phyloP scores from a whole-genome alignment of 2,329 filamentous ascomycete species.

The Knoxdaviesia capensis region DNA sequence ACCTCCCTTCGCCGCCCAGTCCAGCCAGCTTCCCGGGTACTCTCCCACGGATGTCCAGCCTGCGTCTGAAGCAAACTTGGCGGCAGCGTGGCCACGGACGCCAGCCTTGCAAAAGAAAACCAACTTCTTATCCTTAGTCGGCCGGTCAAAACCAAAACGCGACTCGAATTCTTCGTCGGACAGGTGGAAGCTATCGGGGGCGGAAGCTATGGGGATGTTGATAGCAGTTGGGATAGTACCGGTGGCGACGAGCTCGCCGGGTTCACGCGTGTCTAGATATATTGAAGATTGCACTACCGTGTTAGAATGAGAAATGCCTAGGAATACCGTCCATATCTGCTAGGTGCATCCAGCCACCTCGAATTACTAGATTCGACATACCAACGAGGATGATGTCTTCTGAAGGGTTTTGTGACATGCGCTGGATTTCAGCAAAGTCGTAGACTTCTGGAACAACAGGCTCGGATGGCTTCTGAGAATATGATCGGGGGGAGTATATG shows the following conservation, averaged over 20 bases:
- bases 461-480: too few species aligned
- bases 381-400: too few species aligned
- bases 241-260: conserved; percentile 38
- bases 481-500: too few species aligned
- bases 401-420: too few species aligned
- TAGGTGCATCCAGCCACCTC: not conserved
- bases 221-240: conserved; percentile 63
- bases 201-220: conserved; percentile 61
- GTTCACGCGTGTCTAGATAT: conserved; percentile 48
- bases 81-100: conserved; percentile 61
- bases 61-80: conserved; percentile 52
- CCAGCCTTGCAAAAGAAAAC: conserved; percentile 92
- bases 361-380: not conserved
- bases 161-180: conserved; percentile 62
- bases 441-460: too few species aligned
- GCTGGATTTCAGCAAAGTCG: too few species aligned
- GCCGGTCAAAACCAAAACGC: conserved; percentile 59
- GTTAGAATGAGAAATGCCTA: too few species aligned
- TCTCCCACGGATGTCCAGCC: conserved; percentile 57
- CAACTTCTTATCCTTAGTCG: conserved; percentile 31
- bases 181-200: conserved; percentile 65
- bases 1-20: conserved; percentile 63
- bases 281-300: too few species aligned
- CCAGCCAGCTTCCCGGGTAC: conserved; percentile 59
- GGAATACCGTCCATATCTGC: too few species aligned